A percentile compares a stretch with the other conserved stretches of the same genome.
phyloP scores from a whole-genome alignment of 1,284 basidiomycete genomes.

The Moesziomyces antarcticus region DNA sequence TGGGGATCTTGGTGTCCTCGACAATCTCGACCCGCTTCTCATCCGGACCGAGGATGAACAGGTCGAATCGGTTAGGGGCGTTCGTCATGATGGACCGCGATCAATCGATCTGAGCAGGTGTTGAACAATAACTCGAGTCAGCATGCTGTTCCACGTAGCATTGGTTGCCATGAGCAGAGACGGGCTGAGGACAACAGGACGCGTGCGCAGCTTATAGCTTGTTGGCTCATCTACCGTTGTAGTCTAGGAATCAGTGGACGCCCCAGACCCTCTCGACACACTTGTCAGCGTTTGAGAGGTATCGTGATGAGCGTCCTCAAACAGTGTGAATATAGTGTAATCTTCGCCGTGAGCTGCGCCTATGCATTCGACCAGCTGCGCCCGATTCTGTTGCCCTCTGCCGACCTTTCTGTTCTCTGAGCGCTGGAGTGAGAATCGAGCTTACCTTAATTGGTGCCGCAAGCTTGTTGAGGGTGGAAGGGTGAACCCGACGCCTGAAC shows the following conservation, averaged over 20 bases:
- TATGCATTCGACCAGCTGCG: neutral
- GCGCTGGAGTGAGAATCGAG: neutral
- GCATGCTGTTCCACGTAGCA: neutral
- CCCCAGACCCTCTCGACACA: conserved; percentile 47
- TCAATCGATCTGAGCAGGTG: neutral
- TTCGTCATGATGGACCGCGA: conserved; percentile 71
- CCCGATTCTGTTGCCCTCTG: neutral
- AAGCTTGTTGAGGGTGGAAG: too few species aligned
- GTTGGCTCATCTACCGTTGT: conserved; percentile 67
- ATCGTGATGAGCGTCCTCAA: conserved; percentile 41
- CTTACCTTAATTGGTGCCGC: conserved; percentile 4
- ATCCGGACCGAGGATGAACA: conserved; percentile 89
- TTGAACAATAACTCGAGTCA: conserved; percentile 10
- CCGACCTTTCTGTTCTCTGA: neutral
- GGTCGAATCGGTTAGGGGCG: conserved; percentile 89
- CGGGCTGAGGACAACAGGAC: neutral
- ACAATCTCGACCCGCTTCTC: conserved; percentile 90
- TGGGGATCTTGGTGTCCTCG: conserved; percentile 96
- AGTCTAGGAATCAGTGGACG: conserved; percentile 60
- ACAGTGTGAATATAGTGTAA: conserved; percentile 66
- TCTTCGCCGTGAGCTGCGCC: conserved; percentile 35
- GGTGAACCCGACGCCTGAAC: too few species aligned
- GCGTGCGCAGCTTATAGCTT: neutral
- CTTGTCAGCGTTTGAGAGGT: conserved; percentile 56
- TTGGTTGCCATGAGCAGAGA: neutral